These are phyloP conservation scores for Solanum pinnatisectum DNA, from an alignment of 257 asterid species.

Conservation along the genomic window DNA sequence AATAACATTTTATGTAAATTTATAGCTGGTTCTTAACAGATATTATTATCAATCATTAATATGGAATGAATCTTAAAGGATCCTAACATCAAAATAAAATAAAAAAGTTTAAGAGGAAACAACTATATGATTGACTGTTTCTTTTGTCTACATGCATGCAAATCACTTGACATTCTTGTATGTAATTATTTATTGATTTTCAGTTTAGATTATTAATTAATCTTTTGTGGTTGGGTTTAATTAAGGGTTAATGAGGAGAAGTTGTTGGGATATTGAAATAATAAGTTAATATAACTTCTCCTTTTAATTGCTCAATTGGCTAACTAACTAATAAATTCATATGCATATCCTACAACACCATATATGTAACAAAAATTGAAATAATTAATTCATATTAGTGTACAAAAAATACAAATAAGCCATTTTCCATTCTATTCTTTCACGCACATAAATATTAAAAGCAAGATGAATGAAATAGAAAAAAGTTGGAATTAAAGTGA, in stretches of 20 bases:
- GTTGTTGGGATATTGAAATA: not conserved
- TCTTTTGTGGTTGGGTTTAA: not conserved
- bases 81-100: not conserved
- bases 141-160: constrained; percentile 1
- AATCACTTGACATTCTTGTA: not conserved
- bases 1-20: not conserved
- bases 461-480: not conserved
- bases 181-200: not conserved
- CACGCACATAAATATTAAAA: not conserved
- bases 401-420: not conserved
- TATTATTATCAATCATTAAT: not conserved
- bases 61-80: not conserved
- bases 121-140: not conserved
- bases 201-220: not conserved
- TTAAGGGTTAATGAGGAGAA: not conserved
- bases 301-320: not conserved
- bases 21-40: not conserved
- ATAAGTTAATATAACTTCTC: not conserved
- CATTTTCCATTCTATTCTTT: too few relatives aligned
- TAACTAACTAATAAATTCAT: not conserved
- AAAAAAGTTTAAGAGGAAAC: not conserved
- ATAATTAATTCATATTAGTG: not conserved
- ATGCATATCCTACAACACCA: not conserved
- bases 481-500: not conserved
- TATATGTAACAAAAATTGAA: not conserved